These are phyloP conservation scores for Pythium biforme DNA, from an alignment of 352 stramenopile genomes.

Conservation along the genomic window DNA sequence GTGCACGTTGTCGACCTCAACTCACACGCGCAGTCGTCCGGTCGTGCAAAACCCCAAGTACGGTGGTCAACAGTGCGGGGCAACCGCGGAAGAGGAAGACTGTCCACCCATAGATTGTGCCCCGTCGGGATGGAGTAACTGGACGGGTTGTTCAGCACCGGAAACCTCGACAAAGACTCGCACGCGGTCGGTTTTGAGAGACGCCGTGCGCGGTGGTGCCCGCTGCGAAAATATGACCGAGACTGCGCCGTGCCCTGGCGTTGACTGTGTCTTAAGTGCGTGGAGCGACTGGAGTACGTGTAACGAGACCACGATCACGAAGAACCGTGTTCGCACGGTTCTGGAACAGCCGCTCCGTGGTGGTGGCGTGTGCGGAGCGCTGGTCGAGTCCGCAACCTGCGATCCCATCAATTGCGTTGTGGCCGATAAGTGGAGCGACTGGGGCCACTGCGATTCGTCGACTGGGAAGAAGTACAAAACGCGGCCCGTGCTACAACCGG, in stretches of 20 bases:
- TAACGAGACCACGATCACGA: constrained; percentile 36
- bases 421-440: constrained; percentile 22
- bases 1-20: constrained; percentile 33
- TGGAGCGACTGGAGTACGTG: constrained; percentile 46
- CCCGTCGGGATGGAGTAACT: constrained; percentile 38
- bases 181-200: constrained; percentile 29
- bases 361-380: constrained; percentile 21
- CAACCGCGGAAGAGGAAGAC: constrained; percentile 13
- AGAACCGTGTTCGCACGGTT: constrained; percentile 36
- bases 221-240: constrained; percentile 9
- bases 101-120: constrained; percentile 54
- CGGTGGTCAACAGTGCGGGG: constrained; percentile 21
- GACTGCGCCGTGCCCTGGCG: constrained; percentile 18
- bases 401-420: constrained; percentile 37
- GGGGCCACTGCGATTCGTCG: constrained; percentile 40
- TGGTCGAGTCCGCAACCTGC: constrained; percentile 26
- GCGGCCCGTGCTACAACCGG: constrained; percentile 36
- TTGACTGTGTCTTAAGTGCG: constrained; percentile 46
- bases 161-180: constrained; percentile 42
- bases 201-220: constrained; percentile 10
- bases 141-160: constrained; percentile 42
- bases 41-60: constrained; percentile 24
- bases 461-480: constrained; percentile 28
- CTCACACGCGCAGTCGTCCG: constrained; percentile 29
- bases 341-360: constrained; percentile 22